These are phyloP conservation scores for Fusarium temperatum DNA, from an alignment of 2,329 filamentous ascomycete genomes.

Conservation along the genomic window DNA sequence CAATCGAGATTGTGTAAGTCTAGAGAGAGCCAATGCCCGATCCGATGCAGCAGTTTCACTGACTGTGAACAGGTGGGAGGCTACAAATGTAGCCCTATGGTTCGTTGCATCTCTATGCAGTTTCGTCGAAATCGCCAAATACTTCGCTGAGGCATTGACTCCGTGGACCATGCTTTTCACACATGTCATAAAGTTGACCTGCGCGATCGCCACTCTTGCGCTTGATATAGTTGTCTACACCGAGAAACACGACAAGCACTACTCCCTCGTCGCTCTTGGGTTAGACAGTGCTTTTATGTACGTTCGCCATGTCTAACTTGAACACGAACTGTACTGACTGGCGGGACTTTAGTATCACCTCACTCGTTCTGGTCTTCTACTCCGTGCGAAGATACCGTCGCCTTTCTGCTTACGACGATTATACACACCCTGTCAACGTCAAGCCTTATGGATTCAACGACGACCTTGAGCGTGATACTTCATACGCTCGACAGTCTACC, in stretches of 20 bases:
- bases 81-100: constrained; percentile 60
- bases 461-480: constrained; percentile 40
- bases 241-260: constrained; percentile 54
- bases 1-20: constrained; percentile 62
- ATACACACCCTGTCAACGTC: constrained; percentile 59
- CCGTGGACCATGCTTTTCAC: constrained; percentile 64
- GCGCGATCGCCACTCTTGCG: constrained; percentile 57
- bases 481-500: constrained; percentile 40
- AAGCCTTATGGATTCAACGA: constrained; percentile 59
- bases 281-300: constrained; percentile 61
- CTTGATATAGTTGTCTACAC: constrained; percentile 63
- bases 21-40: neutral
- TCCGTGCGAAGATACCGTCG: constrained; percentile 58
- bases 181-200: constrained; percentile 59
- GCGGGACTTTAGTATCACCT: constrained; percentile 43
- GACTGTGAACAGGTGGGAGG: constrained; percentile 59
- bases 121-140: constrained; percentile 57
- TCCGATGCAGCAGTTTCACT: neutral
- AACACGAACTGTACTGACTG: constrained; percentile 1
- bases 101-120: constrained; percentile 57
- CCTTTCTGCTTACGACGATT: constrained; percentile 59
- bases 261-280: constrained; percentile 58
- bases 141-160: constrained; percentile 60
- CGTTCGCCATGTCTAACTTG: constrained; percentile 32
- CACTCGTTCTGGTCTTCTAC: constrained; percentile 57